Base-by-base conservation (phyloP, 1,284 basidiomycete species). In the Austroboletus niveus region DNA sequence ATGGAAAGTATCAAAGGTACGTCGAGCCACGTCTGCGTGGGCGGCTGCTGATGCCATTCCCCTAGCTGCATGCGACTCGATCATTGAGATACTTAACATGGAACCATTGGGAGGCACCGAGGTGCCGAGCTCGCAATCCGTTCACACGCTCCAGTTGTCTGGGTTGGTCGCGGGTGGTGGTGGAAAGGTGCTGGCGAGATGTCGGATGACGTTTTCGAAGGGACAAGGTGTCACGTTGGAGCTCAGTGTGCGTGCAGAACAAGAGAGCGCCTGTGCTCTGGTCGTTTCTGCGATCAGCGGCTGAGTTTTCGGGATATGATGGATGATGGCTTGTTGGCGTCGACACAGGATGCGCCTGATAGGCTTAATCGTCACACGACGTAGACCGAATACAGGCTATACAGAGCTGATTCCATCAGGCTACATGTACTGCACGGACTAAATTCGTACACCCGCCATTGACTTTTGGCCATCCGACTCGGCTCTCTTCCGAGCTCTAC, bases 171-270 rank as follows among this genome's bases (percentile, higher is more conserved):
- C 81, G 30, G 93, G 93, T 45, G 94, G 93, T 34, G 92, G 89
- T 34, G 94, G 94, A 36, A 97, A 96, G 75, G 91, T 98, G 31
- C 80, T 99, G 53, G 94, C 88, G 32, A 84, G 94, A 55, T 92
- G 89, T 74, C 82, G 96, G 57, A 99, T 99, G 97, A 98, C 95
- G 20, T 98, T 85, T 73, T 86, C 91, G 45, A 78, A 85, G 52
- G 92, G 88, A 8, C 80, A 89, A 57, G 97, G 97, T 14, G 97
- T 99, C n/a, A 97, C 94, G 39, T 77, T 99, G 59, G 96, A 99
- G 75, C 75, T 99, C 47, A 80, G 81, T 17, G 94, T 97, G n/a
- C 84, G 96, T 45, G 94, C 94, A 47, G 94, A 99, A 69, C 87
- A 87, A 71, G 85, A 92, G 66, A 84, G 84, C 57, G 91, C 87